phyloP scores from a whole-genome alignment of 2,329 filamentous ascomycete genomes.

The Gyromitra esculenta region DNA sequence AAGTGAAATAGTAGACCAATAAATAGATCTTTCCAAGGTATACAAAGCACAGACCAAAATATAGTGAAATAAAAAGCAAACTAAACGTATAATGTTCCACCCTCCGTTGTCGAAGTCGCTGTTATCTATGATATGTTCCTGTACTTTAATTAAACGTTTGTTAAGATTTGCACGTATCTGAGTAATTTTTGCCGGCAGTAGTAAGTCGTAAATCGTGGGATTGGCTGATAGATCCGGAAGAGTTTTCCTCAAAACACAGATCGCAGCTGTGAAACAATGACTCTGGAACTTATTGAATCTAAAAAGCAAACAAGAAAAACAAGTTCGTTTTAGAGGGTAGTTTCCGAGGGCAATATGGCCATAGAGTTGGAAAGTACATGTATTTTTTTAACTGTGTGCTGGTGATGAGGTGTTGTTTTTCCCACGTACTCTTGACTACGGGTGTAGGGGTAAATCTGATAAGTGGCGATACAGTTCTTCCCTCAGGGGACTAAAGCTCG shows the following conservation, averaged over 20 bases:
- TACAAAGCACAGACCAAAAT: slow-evolving; percentile 7
- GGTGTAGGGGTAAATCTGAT: too few species aligned
- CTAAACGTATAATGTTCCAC: not conserved
- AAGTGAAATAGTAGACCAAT: not conserved
- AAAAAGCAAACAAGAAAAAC: not conserved
- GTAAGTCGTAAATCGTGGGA: not conserved
- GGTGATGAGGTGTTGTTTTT: not conserved
- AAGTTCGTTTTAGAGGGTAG: not conserved
- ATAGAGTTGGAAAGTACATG: not conserved
- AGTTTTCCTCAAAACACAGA: not conserved
- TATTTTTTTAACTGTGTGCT: not conserved
- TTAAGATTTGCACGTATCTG: not conserved
- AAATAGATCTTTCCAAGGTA: slow-evolving; percentile 4
- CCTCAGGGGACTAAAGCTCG: too few species aligned
- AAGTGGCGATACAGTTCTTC: too few species aligned
- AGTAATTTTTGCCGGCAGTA: not conserved
- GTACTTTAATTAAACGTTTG: not conserved
- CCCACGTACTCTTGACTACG: not conserved
- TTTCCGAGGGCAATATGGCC: not conserved
- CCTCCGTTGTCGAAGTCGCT: not conserved
- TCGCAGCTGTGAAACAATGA: not conserved
- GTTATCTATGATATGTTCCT: not conserved
- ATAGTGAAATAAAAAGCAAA: not conserved
- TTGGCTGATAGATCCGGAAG: not conserved
- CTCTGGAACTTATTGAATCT: not conserved